Base-by-base conservation (phyloP, 75 land plant species). In the Sequoia sempervirens region DNA sequence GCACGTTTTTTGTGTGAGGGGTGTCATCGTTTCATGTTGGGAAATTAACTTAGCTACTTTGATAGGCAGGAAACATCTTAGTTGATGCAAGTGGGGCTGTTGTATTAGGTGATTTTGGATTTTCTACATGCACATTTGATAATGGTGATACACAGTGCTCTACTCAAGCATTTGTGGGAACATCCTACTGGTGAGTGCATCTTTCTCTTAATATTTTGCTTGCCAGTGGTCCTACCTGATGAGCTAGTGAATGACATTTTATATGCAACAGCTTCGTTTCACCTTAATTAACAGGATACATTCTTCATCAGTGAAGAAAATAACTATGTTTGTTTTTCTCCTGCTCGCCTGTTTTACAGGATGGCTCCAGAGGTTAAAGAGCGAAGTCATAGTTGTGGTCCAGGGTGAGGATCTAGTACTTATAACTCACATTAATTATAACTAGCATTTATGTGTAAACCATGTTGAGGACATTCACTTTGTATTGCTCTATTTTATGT, bases 281-380 rank as follows among this genome's bases (percentile, higher is more conserved):
- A 78, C 26, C 15, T 41, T 23, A 20, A 45, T 43, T 78, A 43
- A 28, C 46, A 78, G 80, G 52, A 78, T 45, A 13, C 52, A 47
- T 78, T 37, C 30, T 61, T 45, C 52, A 45, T 78, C 30, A 43
- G 13, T 40, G 28, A 10, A 23, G 36, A 23, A 41, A 76, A 76
- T 76, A 43, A 43, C 46, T 76, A 40, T 26, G 5, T 74, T 76
- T 74, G 37, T 37, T 74, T 50, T 43, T 43, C 79, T 76, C 47
- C n/a, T 8, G 46, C 46, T 53, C 37, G 20, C 37, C 40, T 81
- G 32, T 81, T 47, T 81, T 81, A 81, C 83, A 94, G 96, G 96
- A 93, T 93, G 94, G 96, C 96, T 20, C 94, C 96, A 47, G 96
- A 94, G 68, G 93, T 94, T 43, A 87, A 91, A 93, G 88, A 94